These are phyloP conservation scores for Picochlorum sp. DNA, from an alignment of 139 green algal genomes.

Conservation along the genomic window DNA sequence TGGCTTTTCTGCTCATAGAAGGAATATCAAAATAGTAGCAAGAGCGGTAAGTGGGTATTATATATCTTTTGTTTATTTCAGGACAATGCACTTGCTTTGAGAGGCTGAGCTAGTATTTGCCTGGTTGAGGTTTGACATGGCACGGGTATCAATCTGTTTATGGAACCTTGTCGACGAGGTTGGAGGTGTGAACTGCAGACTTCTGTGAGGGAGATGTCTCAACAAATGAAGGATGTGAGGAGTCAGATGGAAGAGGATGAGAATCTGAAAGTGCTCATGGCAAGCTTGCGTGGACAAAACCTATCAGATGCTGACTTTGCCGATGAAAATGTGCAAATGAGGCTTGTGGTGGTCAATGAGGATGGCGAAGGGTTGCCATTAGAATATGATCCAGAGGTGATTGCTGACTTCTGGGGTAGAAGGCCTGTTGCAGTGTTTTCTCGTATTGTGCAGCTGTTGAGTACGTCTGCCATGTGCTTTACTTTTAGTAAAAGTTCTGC, in stretches of 20 bases:
- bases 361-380: conserved; percentile 60
- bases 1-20: too few species aligned
- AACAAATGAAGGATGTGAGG: conserved; percentile 57
- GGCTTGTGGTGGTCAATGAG: conserved; percentile 10
- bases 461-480: conserved; percentile 19
- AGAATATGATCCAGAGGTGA: conserved; percentile 76
- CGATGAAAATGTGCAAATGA: conserved; percentile 31
- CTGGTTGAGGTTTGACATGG: too few species aligned
- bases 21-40: too few species aligned
- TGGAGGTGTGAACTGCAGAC: neutral
- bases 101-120: too few species aligned
- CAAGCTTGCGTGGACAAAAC: conserved; percentile 69
- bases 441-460: conserved; percentile 76
- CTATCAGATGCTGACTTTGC: conserved; percentile 82
- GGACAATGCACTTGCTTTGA: too few species aligned
- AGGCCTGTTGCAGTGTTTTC: conserved; percentile 70
- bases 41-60: too few species aligned
- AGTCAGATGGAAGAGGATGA: conserved; percentile 62
- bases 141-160: too few species aligned
- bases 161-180: too few species aligned
- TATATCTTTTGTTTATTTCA: too few species aligned
- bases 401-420: conserved; percentile 73
- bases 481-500: too few species aligned
- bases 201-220: conserved; percentile 41
- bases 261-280: conserved; percentile 69